A percentile compares a stretch with the other conserved stretches of the same genome.
These are phyloP conservation scores for Kalmusia sp. DNA, from an alignment of 2,329 filamentous ascomycete species.

Conservation along the genomic window DNA sequence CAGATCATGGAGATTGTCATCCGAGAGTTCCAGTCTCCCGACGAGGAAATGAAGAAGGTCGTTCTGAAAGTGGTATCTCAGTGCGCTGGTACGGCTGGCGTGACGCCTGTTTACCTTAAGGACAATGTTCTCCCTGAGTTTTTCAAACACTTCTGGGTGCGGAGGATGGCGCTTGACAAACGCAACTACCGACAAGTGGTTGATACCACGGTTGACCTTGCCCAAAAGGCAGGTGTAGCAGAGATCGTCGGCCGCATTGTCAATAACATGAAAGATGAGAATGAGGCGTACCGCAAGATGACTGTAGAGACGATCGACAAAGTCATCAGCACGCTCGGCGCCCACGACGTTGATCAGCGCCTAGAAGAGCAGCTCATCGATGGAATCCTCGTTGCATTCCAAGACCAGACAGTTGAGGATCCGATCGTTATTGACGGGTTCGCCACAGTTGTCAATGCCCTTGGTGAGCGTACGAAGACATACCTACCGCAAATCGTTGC, in stretches of 20 bases:
- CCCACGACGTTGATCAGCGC: conserved; percentile 90
- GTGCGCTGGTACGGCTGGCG: conserved; percentile 91
- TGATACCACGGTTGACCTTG: conserved; percentile 95
- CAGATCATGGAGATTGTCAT: conserved; percentile 99
- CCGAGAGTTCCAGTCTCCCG: conserved; percentile 93
- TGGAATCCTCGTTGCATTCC: conserved; percentile 94
- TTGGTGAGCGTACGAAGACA: conserved; percentile 92
- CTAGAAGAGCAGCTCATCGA: conserved; percentile 94
- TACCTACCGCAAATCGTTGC: conserved; percentile 97
- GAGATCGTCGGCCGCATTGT: conserved; percentile 95
- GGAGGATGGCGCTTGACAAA: conserved; percentile 95
- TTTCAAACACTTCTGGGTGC: conserved; percentile 98
- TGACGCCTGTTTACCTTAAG: conserved; percentile 93
- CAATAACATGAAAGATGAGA: conserved; percentile 96
- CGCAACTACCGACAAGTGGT: conserved; percentile 98
- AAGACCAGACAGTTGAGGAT: conserved; percentile 97
- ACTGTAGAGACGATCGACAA: conserved; percentile 98
- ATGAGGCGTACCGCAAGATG: conserved; percentile 98
- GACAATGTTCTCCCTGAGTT: conserved; percentile 95
- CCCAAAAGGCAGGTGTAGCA: conserved; percentile 95
- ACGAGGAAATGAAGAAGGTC: conserved; percentile 99
- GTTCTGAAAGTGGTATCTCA: conserved; percentile 97
- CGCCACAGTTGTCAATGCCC: conserved; percentile 93
- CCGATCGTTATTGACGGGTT: conserved; percentile 97
- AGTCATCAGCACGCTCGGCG: conserved; percentile 88